Evolutionary conservation across 208 protist species (phyloP), one percentile per base, ranked within the genome.

Genomic region (Leishmania tropica): DNA sequence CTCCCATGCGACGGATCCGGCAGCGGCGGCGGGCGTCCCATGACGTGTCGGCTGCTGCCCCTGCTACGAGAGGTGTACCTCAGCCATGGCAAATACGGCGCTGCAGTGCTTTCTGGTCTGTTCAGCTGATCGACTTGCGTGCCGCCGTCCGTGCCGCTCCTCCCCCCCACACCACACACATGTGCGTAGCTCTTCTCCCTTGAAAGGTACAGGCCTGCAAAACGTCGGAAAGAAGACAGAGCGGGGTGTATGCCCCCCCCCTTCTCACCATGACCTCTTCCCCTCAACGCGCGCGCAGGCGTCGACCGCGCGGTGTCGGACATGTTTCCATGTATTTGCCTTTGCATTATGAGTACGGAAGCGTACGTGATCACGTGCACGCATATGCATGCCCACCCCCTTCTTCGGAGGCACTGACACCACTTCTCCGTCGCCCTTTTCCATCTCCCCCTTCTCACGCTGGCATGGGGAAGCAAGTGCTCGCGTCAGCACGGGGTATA

Each of bases 31-130:
- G 48, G 74, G 11, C 6, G 21, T 24, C n/a, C 54, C 37, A 45
- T n/a, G 42, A 51, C 15, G 21, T 54, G 37, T n/a, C n/a, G 54
- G 15, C 60, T 10, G 3, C 75, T 79, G 31, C 72, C 78, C 15
- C 76, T 60, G 21, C 35, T 85, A 21, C 77, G 78, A 0, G 83
- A 85, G 78, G 83, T 85, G 51, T 71, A 79, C 51, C 74, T 85
- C 17, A 85, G 74, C 51, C 70, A 79, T 21, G 83, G 82, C n/a
- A 80, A 78, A 21, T 79, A 67, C 70, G 82, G 73, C 31, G 60
- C 78, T 7, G 72, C 54, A 5, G 82, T 85, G 53, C 64, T 85
- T 15, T 42, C 72, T 17, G 56, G 78, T 31, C 48, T 85, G 28
- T 31, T 84, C 45, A 73, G 42, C 42, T 73, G n/a, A 58, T 24